Evolutionary conservation across 148 eudicot genomes (phyloP).

Genomic region (Gaultheria prostrata): DNA sequence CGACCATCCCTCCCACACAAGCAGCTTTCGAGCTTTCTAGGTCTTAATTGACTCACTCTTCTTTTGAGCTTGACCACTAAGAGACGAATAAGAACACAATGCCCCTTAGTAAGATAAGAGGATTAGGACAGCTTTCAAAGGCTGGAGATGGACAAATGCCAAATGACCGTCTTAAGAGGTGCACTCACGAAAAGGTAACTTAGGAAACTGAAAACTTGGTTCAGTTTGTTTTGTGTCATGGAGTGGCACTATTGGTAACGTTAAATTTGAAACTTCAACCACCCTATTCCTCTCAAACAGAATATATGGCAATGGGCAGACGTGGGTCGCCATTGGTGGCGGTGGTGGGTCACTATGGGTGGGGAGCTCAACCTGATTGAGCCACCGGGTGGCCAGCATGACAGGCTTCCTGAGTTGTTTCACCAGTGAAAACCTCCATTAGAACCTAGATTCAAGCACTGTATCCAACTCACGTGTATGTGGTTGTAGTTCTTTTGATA

Average conservation of each 20-base stretch:
- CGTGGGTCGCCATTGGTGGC: not conserved
- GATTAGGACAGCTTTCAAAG: too few species aligned
- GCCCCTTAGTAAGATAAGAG: too few species aligned
- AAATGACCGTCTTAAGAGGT: too few species aligned
- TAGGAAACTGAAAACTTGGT: not conserved
- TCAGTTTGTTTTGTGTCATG: not conserved
- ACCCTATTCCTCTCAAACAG: not conserved
- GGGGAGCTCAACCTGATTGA: too few species aligned
- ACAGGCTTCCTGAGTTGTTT: not conserved
- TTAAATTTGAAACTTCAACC: not conserved
- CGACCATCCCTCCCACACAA: too few species aligned
- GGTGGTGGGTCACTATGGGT: not conserved
- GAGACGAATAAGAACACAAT: too few species aligned
- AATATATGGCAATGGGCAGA: not conserved
- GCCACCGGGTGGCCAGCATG: not conserved
- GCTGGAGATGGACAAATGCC: too few species aligned
- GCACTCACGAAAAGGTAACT: not conserved
- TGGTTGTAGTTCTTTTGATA: too few species aligned
- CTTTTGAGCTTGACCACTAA: too few species aligned
- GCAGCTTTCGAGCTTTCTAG: too few species aligned
- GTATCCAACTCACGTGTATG: not conserved
- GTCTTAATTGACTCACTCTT: not conserved
- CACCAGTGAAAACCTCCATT: not conserved
- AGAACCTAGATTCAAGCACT: not conserved
- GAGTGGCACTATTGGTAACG: not conserved